These are phyloP conservation scores for Solanum corneliomulleri DNA, from an alignment of 257 asterid species.

Conservation along the genomic window DNA sequence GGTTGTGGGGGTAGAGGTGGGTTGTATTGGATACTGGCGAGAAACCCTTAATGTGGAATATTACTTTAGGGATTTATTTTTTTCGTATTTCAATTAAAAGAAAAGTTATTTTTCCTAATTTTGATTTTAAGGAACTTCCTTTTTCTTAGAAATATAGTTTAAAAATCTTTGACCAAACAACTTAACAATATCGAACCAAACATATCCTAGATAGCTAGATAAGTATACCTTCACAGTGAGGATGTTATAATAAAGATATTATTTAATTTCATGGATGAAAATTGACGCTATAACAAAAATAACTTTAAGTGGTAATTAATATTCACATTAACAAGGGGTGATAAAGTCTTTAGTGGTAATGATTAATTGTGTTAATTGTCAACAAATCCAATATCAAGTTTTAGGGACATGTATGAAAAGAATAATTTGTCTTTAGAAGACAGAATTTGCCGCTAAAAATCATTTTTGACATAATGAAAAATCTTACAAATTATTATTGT, in stretches of 20 bases:
- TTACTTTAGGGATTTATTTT: neutral
- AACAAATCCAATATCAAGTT: too few species aligned
- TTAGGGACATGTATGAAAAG: too few species aligned
- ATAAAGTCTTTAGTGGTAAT: too few species aligned
- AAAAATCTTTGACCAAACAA: neutral
- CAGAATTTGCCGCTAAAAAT: neutral
- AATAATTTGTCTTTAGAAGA: too few species aligned
- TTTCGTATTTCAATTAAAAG: too few species aligned
- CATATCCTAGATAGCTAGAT: neutral
- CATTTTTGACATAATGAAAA: neutral
- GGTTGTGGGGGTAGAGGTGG: neutral
- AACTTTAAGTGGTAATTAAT: too few species aligned
- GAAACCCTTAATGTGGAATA: too few species aligned
- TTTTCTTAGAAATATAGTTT: too few species aligned
- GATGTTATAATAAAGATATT: neutral
- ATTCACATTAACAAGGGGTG: too few species aligned
- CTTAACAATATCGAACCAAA: neutral
- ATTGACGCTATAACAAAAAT: too few species aligned
- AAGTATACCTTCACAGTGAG: neutral
- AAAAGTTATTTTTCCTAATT: too few species aligned
- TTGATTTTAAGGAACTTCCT: neutral
- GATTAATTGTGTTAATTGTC: too few species aligned
- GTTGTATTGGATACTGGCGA: neutral
- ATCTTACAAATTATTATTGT: neutral
- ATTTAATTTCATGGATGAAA: neutral